Conservation (phyloP, 108 stramenopile species). For the Hondaea fermentalgiana region DNA sequence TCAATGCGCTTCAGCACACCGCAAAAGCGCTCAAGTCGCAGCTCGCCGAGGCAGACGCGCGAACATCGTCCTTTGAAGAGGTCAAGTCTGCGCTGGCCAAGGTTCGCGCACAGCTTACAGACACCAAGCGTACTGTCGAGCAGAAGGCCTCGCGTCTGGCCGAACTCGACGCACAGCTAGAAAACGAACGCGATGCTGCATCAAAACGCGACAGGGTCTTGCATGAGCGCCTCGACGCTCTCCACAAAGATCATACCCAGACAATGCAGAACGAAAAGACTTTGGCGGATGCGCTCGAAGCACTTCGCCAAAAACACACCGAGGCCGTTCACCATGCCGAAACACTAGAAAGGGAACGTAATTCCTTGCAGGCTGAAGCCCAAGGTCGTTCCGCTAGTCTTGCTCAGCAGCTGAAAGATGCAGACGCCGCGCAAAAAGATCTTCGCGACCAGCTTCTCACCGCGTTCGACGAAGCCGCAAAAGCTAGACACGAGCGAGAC, state of each 20-base stretch:
- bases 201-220: not conserved
- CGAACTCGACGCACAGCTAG: not conserved
- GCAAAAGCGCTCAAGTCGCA: too few relatives aligned
- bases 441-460: not conserved
- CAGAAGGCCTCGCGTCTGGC: not conserved
- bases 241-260: too few relatives aligned
- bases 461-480: not conserved
- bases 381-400: not conserved
- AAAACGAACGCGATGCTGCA: not conserved
- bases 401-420: not conserved
- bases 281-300: too few relatives aligned
- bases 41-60: too few relatives aligned
- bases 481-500: not conserved
- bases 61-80: too few relatives aligned
- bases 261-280: too few relatives aligned
- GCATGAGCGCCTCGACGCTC: not conserved
- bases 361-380: not conserved
- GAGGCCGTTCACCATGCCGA: not conserved
- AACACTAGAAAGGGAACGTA: not conserved
- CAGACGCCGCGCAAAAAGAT: too few relatives aligned
- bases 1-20: not conserved
- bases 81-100: too few relatives aligned
- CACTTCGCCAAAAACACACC: too few relatives aligned
- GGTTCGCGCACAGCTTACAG: too few relatives aligned
- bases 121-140: not conserved